Percentiles rank a stretch among this genome's conserved stretches.
These are phyloP conservation scores for Arxiozyma slooffiae DNA, from an alignment of 1,139 yeast species.

Conservation along the genomic window DNA sequence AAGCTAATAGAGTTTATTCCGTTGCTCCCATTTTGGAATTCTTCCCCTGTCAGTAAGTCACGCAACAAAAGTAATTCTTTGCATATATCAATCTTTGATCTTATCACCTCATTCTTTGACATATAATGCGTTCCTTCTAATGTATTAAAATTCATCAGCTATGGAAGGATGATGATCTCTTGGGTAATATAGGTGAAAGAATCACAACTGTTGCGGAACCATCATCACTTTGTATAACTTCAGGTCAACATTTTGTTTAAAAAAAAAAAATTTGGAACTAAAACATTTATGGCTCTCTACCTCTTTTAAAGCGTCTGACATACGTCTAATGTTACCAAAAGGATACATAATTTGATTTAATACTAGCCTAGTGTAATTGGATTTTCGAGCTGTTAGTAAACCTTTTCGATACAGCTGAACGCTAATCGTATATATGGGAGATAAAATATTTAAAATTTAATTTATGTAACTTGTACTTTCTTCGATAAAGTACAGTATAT, in stretches of 20 bases:
- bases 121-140: conserved; percentile 41
- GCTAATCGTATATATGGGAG: conserved; percentile 53
- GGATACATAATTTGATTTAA: conserved; percentile 82
- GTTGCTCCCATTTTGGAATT: conserved; percentile 19
- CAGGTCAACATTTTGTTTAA: conserved; percentile 56
- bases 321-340: conserved; percentile 63
- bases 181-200: conserved; percentile 65
- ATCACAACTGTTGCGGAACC: conserved; percentile 74
- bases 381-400: background rate
- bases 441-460: conserved; percentile 84
- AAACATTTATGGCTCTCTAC: conserved; percentile 68
- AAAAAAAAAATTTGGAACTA: conserved; percentile 57
- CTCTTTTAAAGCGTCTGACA: conserved; percentile 63
- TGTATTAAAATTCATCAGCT: conserved; percentile 54
- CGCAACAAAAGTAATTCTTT: conserved; percentile 73
- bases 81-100: conserved; percentile 58
- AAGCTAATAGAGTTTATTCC: conserved; percentile 14
- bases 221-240: conserved; percentile 60
- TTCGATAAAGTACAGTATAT: conserved; percentile 35
- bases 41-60: conserved; percentile 24
- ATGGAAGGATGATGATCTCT: conserved; percentile 72
- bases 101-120: conserved; percentile 53
- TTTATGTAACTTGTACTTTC: conserved; percentile 38
- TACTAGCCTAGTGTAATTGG: conserved; percentile 40
- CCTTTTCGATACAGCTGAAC: background rate